Conservation (phyloP, 148 eudicot genomes). For the Chenopodium berlandieri region DNA sequence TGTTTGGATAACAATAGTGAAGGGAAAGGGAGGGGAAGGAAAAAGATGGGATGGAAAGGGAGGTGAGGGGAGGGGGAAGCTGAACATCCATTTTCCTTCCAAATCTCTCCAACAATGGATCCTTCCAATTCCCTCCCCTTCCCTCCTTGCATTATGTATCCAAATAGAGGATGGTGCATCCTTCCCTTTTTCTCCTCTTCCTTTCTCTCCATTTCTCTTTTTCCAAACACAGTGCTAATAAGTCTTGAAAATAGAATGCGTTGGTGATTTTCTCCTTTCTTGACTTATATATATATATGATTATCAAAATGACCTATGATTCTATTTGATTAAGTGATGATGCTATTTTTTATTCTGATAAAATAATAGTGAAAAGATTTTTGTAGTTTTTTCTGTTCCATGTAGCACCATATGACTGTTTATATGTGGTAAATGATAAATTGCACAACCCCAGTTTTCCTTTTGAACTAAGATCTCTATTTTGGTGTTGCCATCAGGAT, state of each 20-base stretch:
- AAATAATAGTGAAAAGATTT: neutral
- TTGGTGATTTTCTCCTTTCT: slow-evolving; percentile 1
- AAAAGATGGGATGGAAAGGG: too few relatives aligned
- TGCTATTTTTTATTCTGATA: neutral
- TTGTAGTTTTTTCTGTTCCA: neutral
- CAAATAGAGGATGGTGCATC: too few relatives aligned
- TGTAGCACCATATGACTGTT: neutral
- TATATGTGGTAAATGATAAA: neutral
- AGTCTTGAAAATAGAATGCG: neutral
- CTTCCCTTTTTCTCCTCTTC: too few relatives aligned
- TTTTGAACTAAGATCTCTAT: neutral
- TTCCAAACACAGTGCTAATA: too few relatives aligned
- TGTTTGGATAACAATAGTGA: too few relatives aligned
- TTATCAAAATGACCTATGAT: neutral
- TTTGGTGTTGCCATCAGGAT: neutral
- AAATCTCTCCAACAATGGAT: too few relatives aligned
- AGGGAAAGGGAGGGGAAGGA: too few relatives aligned
- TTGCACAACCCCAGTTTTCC: neutral
- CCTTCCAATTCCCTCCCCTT: too few relatives aligned
- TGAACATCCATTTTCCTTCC: too few relatives aligned
- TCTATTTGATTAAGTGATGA: neutral
- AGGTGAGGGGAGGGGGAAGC: too few relatives aligned
- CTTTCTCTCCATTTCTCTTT: too few relatives aligned
- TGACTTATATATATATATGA: neutral
- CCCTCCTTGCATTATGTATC: too few relatives aligned